A percentile compares a stretch with the other conserved stretches of the same genome.
Evolutionary conservation across 2,329 filamentous ascomycete genomes (phyloP).

Genomic region (Calonectria pseudoturangicola): DNA sequence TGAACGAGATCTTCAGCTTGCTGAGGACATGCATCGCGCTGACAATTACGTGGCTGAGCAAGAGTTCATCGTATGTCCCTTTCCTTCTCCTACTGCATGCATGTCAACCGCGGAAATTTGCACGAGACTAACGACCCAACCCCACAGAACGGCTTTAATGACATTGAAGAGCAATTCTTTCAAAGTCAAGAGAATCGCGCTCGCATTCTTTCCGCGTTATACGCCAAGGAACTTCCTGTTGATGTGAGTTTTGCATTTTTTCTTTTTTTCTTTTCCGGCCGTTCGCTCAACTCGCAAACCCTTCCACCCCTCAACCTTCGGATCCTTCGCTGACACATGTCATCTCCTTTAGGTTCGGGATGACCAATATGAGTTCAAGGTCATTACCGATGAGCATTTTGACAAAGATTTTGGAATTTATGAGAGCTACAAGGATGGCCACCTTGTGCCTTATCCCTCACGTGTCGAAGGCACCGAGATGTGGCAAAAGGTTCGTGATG

Average conservation of each 20-base stretch:
- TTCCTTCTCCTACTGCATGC: constrained; percentile 45
- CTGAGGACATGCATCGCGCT: constrained; percentile 61
- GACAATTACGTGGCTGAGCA: constrained; percentile 59
- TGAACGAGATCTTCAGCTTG: constrained; percentile 60
- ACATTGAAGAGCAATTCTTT: constrained; percentile 64
- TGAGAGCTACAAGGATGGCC: constrained; percentile 62
- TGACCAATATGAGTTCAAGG: constrained; percentile 66
- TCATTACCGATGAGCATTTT: constrained; percentile 66
- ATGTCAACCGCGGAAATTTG: constrained; percentile 48
- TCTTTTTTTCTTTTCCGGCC: background rate
- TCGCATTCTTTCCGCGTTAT: constrained; percentile 66
- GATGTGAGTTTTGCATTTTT: constrained; percentile 66
- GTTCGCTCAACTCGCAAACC: constrained; percentile 32
- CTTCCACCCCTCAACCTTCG: constrained; percentile 40
- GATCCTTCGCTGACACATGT: constrained; percentile 46
- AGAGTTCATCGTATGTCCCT: constrained; percentile 62
- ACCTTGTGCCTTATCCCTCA: constrained; percentile 67
- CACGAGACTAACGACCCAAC: constrained; percentile 44
- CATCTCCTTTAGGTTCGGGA: constrained; percentile 60
- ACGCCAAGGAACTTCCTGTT: constrained; percentile 65
- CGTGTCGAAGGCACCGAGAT: constrained; percentile 65
- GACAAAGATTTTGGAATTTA: constrained; percentile 66
- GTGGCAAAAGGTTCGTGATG: constrained; percentile 61
- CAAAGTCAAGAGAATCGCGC: constrained; percentile 68
- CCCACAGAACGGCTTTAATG: constrained; percentile 61